phyloP scores from a whole-genome alignment of 2,329 filamentous ascomycete species.

The Ophiocordyceps australis region DNA sequence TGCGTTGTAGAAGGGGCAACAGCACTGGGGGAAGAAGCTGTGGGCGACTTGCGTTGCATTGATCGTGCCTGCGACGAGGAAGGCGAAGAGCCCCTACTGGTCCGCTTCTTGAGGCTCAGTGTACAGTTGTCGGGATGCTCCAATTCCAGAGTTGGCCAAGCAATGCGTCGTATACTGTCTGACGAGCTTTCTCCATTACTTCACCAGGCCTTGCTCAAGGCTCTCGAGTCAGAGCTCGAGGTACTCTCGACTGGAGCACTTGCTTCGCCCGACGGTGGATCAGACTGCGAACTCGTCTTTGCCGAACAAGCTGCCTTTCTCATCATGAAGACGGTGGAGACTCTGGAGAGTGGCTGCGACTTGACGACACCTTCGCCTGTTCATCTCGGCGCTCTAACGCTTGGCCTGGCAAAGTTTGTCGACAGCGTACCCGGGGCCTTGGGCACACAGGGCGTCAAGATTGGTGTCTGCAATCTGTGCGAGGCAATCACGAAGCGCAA shows the following conservation, averaged over 20 bases:
- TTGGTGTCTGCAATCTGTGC: conserved; percentile 49
- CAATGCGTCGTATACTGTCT: conserved; percentile 46
- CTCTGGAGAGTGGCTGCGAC: conserved; percentile 44
- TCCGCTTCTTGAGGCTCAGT: conserved; percentile 41
- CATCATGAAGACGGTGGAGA: conserved; percentile 43
- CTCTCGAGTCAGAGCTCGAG: conserved; percentile 46
- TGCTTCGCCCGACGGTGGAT: conserved; percentile 29
- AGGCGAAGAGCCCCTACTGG: conserved; percentile 40
- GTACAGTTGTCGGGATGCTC: conserved; percentile 46
- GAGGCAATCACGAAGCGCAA: conserved; percentile 48
- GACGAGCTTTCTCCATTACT: conserved; percentile 44
- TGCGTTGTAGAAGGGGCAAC: conserved; percentile 42
- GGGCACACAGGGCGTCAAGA: conserved; percentile 43
- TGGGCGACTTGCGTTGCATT: conserved; percentile 44
- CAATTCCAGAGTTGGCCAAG: conserved; percentile 46
- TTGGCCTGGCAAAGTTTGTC: conserved; percentile 50
- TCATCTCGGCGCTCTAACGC: conserved; percentile 42
- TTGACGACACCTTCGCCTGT: conserved; percentile 42
- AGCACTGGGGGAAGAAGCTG: conserved; percentile 36
- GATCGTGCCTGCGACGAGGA: conserved; percentile 39
- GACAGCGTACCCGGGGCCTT: conserved; percentile 37
- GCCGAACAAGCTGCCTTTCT: conserved; percentile 49
- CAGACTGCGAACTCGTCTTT: conserved; percentile 45
- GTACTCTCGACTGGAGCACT: conserved; percentile 39
- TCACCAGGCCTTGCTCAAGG: conserved; percentile 44